phyloP scores from a whole-genome alignment of 495 filamentous ascomycete genomes.

The Penicillium cosmopolitanum region DNA sequence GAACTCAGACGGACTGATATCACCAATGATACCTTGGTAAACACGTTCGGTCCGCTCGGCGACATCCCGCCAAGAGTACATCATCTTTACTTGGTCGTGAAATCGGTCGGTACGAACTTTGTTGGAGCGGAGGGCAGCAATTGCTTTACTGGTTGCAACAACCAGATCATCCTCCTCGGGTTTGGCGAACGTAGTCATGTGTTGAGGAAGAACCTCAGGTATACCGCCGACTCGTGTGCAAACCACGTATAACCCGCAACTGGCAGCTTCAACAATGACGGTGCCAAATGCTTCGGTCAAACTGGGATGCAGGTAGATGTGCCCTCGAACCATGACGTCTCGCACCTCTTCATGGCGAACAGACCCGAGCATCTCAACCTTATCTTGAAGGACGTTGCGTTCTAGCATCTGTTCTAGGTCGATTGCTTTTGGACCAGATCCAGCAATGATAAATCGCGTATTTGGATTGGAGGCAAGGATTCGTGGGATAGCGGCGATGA shows the following conservation, averaged over 20 bases:
- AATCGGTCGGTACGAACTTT: conserved; percentile 92
- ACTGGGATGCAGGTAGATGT: conserved; percentile 94
- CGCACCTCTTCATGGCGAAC: conserved; percentile 95
- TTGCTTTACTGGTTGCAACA: conserved; percentile 78
- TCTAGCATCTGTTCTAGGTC: conserved; percentile 98
- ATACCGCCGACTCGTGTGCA: conserved; percentile 96
- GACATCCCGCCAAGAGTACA: conserved; percentile 98
- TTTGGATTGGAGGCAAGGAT: conserved; percentile 87
- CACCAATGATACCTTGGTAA: conserved; percentile 87
- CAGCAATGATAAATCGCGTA: conserved; percentile 95
- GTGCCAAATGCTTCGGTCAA: conserved; percentile 97
- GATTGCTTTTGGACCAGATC: conserved; percentile 93
- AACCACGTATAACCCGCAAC: conserved; percentile 93
- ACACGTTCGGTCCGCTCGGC: conserved; percentile 91
- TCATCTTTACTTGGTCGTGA: conserved; percentile 93
- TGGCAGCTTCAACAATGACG: conserved; percentile 94
- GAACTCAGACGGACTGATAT: conserved; percentile 81
- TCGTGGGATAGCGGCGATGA: conserved; percentile 91
- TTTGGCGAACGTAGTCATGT: conserved; percentile 87
- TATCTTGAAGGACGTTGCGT: conserved; percentile 91
- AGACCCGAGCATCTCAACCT: conserved; percentile 87
- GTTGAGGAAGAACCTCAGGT: conserved; percentile 87
- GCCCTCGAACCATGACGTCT: conserved; percentile 96
- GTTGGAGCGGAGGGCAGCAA: conserved; percentile 85
- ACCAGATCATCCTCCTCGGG: conserved; percentile 69